phyloP scores from a whole-genome alignment of 1,284 basidiomycete genomes.

The Gomphus bonarii region DNA sequence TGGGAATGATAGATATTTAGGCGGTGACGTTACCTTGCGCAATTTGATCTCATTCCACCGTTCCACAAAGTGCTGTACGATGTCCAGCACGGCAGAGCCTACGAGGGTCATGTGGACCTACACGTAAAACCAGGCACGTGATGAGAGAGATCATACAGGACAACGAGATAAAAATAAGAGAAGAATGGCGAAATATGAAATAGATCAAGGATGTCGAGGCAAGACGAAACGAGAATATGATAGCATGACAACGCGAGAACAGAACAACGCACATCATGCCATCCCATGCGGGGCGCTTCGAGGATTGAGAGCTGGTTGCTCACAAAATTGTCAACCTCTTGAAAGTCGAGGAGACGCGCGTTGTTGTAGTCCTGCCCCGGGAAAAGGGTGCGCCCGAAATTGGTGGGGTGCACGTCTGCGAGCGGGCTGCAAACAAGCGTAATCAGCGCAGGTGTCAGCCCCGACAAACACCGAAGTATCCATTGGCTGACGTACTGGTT shows the following conservation, averaged over 20 bases:
- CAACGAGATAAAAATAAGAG: background rate
- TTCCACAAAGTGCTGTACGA: constrained; percentile 86
- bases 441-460: background rate
- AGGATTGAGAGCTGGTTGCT: constrained; percentile 65
- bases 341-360: constrained; percentile 71
- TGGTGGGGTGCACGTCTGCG: constrained; percentile 81
- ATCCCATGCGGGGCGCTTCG: constrained; percentile 76
- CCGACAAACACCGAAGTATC: background rate
- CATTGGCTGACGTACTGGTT: constrained; percentile 40
- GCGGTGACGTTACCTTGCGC: constrained; percentile 40
- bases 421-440: constrained; percentile 40
- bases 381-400: constrained; percentile 76
- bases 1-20: too few species aligned
- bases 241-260: too few species aligned
- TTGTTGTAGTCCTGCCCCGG: constrained; percentile 95
- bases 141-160: too few species aligned
- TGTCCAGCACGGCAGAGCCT: constrained; percentile 78
- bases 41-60: constrained; percentile 81
- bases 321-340: constrained; percentile 72
- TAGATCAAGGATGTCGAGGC: too few species aligned
- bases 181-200: too few species aligned
- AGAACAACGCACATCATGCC: constrained; percentile 62
- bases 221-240: too few species aligned
- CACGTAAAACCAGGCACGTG: too few species aligned
- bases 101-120: constrained; percentile 80